phyloP scores from a whole-genome alignment of 2,329 filamentous ascomycete species.

The Trichoderma atroviride region DNA sequence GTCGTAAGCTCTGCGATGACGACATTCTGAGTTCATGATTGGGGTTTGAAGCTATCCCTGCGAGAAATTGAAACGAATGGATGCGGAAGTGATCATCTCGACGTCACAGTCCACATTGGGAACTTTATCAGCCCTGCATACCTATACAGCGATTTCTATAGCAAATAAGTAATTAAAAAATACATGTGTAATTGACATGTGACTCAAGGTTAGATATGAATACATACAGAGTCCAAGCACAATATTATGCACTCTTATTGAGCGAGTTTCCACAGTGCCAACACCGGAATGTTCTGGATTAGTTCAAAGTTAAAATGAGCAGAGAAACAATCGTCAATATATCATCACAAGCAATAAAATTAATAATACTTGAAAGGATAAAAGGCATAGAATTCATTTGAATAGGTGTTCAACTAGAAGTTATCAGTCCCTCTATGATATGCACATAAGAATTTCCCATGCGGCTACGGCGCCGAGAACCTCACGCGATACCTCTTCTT shows the following conservation, averaged over 20 bases:
- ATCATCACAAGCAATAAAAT: background rate
- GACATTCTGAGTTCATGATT: conserved; percentile 19
- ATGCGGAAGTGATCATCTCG: conserved; percentile 1
- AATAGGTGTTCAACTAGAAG: background rate
- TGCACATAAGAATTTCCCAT: background rate
- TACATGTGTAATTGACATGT: background rate
- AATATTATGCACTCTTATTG: no score
- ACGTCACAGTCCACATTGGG: background rate
- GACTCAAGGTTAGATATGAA: background rate
- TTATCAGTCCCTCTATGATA: background rate
- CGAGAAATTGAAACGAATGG: background rate
- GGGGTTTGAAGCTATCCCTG: background rate
- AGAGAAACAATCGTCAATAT: background rate
- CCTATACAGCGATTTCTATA: background rate
- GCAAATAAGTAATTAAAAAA: background rate
- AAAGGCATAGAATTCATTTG: background rate
- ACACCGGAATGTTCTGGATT: background rate
- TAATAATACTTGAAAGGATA: background rate
- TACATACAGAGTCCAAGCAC: background rate
- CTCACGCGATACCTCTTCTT: background rate
- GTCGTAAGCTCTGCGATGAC: background rate
- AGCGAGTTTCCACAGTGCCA: background rate
- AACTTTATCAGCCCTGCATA: background rate
- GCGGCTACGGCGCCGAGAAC: background rate
- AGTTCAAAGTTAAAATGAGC: background rate